Base-by-base conservation (phyloP, 2,329 filamentous ascomycete species). In the Monosporascus cannonballus region DNA sequence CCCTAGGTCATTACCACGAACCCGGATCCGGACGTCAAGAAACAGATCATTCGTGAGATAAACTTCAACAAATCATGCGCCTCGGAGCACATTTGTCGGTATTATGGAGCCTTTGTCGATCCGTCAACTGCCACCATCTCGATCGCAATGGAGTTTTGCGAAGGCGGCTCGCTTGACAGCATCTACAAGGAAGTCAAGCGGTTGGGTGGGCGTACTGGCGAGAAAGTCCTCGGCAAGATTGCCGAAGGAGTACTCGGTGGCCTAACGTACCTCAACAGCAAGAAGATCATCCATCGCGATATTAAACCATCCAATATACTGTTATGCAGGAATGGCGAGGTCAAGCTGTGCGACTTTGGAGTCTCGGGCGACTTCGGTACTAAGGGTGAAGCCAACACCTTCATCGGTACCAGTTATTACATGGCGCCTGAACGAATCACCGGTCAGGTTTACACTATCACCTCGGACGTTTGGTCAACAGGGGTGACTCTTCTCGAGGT, bases 351-450 rank as follows among this genome's bases (percentile, higher is more conserved):
- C 74, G 94, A 99, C 73, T 99, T 99, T 69, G 94, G 94, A 62
- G 94, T 99, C 47, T 96, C 89, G 54, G 94, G 94, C 60, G 94
- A 97, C 70, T 97, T 97, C 67, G 95, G 94, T 59, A 99, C 94
- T 48, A 97, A 99, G 71, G 94, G 94, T 51, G 94, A 97, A 69
- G 94, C 94, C 59, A 96, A 97, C 70, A 99, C 94, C 0, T 99
- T 99, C 67, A 99, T 99, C 67, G 94, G 94, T 58, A 99, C 94
- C 14, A 96, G 90, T 56, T 99, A 97, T 70, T 99, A 99, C 76
- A 99, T 99, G 94, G 94, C 94, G 4, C 94, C 94, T 0, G 94
- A 99, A 71, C 87, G 94, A 50, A 99, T 99, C 69, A 96, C 94
- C 1, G 94, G 94, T 54, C 90, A 97, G 74, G 93, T 88, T 48